phyloP scores from a whole-genome alignment of 495 filamentous ascomycete genomes.

The Bathelium albidoporum region DNA sequence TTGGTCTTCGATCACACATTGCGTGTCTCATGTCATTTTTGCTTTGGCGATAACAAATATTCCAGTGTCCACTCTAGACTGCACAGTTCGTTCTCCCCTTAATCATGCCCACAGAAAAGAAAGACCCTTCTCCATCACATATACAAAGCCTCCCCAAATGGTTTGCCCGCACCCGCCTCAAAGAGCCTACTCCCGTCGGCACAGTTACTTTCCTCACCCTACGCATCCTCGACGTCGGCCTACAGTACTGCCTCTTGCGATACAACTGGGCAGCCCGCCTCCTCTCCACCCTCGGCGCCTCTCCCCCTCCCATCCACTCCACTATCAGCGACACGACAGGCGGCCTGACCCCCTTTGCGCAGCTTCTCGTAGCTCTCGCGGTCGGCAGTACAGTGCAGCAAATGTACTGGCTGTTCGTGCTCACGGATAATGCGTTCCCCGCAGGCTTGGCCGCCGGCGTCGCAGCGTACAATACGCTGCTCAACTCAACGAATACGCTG shows the following conservation, averaged over 20 bases:
- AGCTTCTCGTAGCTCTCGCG: constrained; percentile 6
- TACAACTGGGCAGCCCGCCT: neutral
- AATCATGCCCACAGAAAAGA: neutral
- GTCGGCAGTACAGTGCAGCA: constrained; percentile 11
- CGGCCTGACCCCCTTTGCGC: constrained; percentile 7
- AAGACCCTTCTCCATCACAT: neutral
- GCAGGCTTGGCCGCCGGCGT: neutral
- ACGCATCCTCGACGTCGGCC: neutral
- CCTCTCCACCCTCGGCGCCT: neutral
- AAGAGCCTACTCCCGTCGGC: neutral
- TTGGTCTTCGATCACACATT: too few species aligned
- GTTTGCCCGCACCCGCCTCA: neutral
- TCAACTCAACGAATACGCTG: constrained; percentile 13
- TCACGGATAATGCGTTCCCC: constrained; percentile 6
- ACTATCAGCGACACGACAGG: neutral
- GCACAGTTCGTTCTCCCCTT: too few species aligned
- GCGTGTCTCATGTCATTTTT: too few species aligned
- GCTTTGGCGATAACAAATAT: too few species aligned
- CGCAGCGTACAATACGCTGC: constrained; percentile 9
- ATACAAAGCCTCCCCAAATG: neutral
- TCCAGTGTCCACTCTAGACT: too few species aligned
- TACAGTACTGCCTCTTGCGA: constrained; percentile 4
- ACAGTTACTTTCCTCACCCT: constrained; percentile 3
- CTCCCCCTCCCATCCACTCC: neutral
- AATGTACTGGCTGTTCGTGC: constrained; percentile 11